Percentiles rank a stretch among this genome's conserved stretches.
These are phyloP conservation scores for Talaromyces sp. DNA, from an alignment of 2,329 filamentous ascomycete species.

Conservation along the genomic window DNA sequence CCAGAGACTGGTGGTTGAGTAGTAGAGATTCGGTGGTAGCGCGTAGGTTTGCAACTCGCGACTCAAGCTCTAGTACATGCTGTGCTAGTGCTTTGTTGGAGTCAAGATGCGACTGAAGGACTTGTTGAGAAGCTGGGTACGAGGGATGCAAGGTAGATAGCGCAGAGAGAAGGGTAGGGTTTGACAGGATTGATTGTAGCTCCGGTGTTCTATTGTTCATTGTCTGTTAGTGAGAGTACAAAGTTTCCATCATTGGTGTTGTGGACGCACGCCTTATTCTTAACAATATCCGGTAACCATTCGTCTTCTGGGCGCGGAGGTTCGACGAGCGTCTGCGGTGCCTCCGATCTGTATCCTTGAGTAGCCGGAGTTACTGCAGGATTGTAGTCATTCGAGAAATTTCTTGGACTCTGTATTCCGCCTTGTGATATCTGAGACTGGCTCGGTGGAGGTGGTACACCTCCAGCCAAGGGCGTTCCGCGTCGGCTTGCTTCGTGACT, in stretches of 20 bases:
- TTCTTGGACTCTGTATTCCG: neutral
- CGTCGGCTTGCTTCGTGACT: slow-evolving; percentile 64
- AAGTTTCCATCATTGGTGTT: neutral
- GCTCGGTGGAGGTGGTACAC: slow-evolving; percentile 34
- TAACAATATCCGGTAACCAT: slow-evolving; percentile 72
- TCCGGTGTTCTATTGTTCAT: slow-evolving; percentile 25
- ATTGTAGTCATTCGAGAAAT: neutral
- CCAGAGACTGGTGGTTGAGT: slow-evolving; percentile 75
- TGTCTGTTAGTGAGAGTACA: neutral
- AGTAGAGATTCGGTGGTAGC: slow-evolving; percentile 72
- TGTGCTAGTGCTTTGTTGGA: slow-evolving; percentile 67
- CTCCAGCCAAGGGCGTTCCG: slow-evolving; percentile 54
- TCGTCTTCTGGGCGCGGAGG: slow-evolving; percentile 49
- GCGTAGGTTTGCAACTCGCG: slow-evolving; percentile 51
- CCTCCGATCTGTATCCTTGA: neutral
- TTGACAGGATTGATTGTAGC: slow-evolving; percentile 74
- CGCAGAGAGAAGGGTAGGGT: slow-evolving; percentile 64
- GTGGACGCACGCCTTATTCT: slow-evolving; percentile 69
- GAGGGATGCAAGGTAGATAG: slow-evolving; percentile 73
- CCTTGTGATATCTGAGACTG: slow-evolving; percentile 31
- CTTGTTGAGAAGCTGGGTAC: slow-evolving; percentile 58
- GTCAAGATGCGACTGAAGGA: slow-evolving; percentile 60
- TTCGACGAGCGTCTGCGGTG: slow-evolving; percentile 17
- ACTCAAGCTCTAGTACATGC: slow-evolving; percentile 38
- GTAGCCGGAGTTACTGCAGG: neutral